A percentile compares a stretch with the other conserved stretches of the same genome.
Conservation (phyloP, 495 filamentous ascomycete species). For the Thozetella sp. region DNA sequence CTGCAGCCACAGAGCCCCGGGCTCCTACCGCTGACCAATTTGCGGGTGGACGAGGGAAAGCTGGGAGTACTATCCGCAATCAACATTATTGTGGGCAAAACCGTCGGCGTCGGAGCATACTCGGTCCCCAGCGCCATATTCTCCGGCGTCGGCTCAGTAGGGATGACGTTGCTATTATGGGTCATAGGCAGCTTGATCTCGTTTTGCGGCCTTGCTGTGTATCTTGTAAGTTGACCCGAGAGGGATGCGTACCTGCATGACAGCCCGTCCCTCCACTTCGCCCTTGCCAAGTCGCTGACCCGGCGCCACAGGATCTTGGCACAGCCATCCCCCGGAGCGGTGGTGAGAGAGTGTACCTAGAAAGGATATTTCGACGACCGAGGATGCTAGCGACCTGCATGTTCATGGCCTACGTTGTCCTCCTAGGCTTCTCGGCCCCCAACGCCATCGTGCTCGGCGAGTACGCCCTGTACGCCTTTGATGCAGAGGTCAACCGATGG, state of each 20-base stretch:
- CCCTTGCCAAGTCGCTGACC: neutral
- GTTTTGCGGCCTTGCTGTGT: constrained; percentile 47
- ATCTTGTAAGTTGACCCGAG: constrained; percentile 23
- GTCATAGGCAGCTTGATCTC: constrained; percentile 34
- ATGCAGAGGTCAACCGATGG: constrained; percentile 57
- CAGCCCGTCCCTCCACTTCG: neutral
- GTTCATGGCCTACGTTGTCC: constrained; percentile 59
- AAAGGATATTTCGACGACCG: constrained; percentile 63
- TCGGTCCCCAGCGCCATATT: constrained; percentile 30
- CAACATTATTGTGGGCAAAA: constrained; percentile 35
- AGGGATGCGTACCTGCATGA: neutral
- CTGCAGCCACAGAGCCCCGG: constrained; percentile 2
- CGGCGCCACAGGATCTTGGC: constrained; percentile 31
- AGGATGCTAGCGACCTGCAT: constrained; percentile 62
- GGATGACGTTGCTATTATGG: constrained; percentile 30
- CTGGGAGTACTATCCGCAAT: constrained; percentile 29
- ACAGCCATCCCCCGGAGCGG: constrained; percentile 52
- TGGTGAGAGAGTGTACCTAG: constrained; percentile 63
- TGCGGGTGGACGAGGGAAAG: constrained; percentile 14
- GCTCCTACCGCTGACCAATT: neutral
- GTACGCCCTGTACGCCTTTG: constrained; percentile 65
- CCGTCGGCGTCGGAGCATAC: constrained; percentile 30
- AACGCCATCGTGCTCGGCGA: constrained; percentile 71
- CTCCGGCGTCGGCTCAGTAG: constrained; percentile 30
- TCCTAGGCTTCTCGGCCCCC: constrained; percentile 52